These are phyloP conservation scores for Phytophthora sansomeana DNA, from an alignment of 352 stramenopile genomes.

Conservation along the genomic window DNA sequence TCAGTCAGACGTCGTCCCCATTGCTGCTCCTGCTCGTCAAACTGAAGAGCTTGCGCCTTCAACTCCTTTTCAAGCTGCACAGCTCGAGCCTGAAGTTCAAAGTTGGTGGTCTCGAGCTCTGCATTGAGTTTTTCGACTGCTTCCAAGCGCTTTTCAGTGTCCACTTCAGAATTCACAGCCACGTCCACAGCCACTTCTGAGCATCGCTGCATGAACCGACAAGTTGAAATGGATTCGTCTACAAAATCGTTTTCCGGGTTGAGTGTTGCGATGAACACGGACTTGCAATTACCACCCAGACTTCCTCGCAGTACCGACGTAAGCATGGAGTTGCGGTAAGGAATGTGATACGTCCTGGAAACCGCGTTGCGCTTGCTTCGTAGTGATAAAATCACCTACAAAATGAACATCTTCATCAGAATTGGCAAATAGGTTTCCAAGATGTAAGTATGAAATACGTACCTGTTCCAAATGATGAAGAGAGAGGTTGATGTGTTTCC, in stretches of 20 bases:
- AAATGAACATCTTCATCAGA: background rate
- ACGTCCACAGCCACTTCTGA: conserved; percentile 86
- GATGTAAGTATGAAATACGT: background rate
- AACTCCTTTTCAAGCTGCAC: conserved; percentile 61
- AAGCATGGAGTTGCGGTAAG: conserved; percentile 98
- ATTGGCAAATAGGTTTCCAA: background rate
- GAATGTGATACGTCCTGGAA: conserved; percentile 84
- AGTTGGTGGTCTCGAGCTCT: conserved; percentile 51
- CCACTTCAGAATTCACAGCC: conserved; percentile 71
- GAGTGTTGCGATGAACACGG: conserved; percentile 96
- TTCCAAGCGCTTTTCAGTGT: conserved; percentile 66
- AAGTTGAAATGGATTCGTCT: conserved; percentile 96
- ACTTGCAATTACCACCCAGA: conserved; percentile 97
- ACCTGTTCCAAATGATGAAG: conserved; percentile 95
- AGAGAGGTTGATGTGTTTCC: conserved; percentile 96
- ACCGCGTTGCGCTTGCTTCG: conserved; percentile 71
- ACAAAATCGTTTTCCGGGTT: conserved; percentile 89
- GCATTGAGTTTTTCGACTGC: conserved; percentile 62
- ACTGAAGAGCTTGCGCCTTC: conserved; percentile 34
- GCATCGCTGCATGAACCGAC: conserved; percentile 96
- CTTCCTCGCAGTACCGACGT: conserved; percentile 95
- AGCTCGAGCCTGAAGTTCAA: conserved; percentile 49
- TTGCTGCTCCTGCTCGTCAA: conserved; percentile 46
- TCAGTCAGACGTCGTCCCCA: conserved; percentile 41
- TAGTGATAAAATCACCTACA: conserved; percentile 94